Base-by-base conservation (phyloP, 495 filamentous ascomycete genomes). In the Podospora australis region DNA sequence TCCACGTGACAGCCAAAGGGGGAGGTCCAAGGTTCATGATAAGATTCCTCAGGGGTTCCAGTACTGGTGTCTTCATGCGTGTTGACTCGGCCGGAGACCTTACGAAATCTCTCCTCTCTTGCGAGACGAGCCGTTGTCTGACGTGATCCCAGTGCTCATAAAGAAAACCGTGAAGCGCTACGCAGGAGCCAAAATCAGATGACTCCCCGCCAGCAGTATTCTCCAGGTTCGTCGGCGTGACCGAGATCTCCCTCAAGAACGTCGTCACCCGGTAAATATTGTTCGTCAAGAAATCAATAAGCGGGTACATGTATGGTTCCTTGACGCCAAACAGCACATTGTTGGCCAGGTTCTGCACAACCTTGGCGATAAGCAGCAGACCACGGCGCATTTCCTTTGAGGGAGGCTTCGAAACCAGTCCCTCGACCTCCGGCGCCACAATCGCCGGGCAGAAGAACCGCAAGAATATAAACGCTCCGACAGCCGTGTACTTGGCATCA, bases 261-360 rank as follows among this genome's bases (percentile, higher is more conserved):
- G 74, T 73, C 8, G 79, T 83, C 8, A 83, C 75, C 25, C 68
- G 67, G 55, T 78, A 81, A 29, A 84, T 83, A 50, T 84, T 79
- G 44, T 78, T 69, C 0, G 77, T 75, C 24, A 84, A 60, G 54
- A 84, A 83, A 53, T 79, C 74, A 53, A 83, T 83, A 13, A 84
- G 60, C 7, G 80, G 80, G 49, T 77, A 78, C 81, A 84, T 84
- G 55, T 78, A 84, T 10, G 79, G 75, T 58, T 84, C 81, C 59
- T 84, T 84, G 22, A 78, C 78, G n/a, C 80, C 81, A 48, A 84
- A 84, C 1, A 83, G 67, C 24, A 84, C 81, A 54, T 84, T 84
- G 50, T 84, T 84, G 24, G 81, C 81, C 34, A 84, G 64, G 56
- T 81, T 83, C 51, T 84, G 81, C 22, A 84, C 75, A 46, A 84